Percentiles rank a stretch among this genome's conserved stretches.
Conservation (phyloP, 495 filamentous ascomycete species). For the Massariosphaeria phaeospora region DNA sequence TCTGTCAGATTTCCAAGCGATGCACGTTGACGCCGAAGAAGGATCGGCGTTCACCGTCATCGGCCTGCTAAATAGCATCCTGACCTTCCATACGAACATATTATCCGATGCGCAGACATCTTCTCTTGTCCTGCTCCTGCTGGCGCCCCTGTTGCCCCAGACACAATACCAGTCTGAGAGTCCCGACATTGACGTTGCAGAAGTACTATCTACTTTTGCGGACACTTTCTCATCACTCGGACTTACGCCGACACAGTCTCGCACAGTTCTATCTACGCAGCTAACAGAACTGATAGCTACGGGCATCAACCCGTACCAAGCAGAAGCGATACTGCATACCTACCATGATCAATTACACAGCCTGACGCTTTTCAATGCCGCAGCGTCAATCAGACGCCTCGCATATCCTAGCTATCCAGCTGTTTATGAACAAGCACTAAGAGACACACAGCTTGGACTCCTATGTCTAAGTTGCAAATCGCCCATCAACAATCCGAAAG, state of each 20-base stretch:
- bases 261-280: slow-evolving; percentile 25
- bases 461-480: slow-evolving; percentile 38
- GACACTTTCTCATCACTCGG: slow-evolving; percentile 27
- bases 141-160: slow-evolving; percentile 36
- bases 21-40: slow-evolving; percentile 28
- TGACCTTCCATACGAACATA: slow-evolving; percentile 29
- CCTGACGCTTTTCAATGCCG: slow-evolving; percentile 33
- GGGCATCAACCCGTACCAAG: slow-evolving; percentile 39
- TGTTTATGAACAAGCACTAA: slow-evolving; percentile 39
- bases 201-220: slow-evolving; percentile 25
- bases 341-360: slow-evolving; percentile 41
- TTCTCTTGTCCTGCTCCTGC: slow-evolving; percentile 34
- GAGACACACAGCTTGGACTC: slow-evolving; percentile 35
- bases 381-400: slow-evolving; percentile 36
- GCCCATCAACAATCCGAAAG: slow-evolving; percentile 34
- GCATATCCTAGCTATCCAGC: slow-evolving; percentile 38
- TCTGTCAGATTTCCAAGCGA: slow-evolving; percentile 32
- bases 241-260: slow-evolving; percentile 24
- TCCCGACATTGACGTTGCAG: slow-evolving; percentile 9
- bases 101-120: slow-evolving; percentile 38
- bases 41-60: slow-evolving; percentile 32
- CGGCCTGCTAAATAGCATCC: slow-evolving; percentile 34
- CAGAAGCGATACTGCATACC: slow-evolving; percentile 39
- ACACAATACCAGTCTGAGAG: slow-evolving; percentile 24
- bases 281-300: slow-evolving; percentile 26